Evolutionary conservation across 192 early-diverging fungal genomes (phyloP).

Genomic region (Podila verticillata): DNA sequence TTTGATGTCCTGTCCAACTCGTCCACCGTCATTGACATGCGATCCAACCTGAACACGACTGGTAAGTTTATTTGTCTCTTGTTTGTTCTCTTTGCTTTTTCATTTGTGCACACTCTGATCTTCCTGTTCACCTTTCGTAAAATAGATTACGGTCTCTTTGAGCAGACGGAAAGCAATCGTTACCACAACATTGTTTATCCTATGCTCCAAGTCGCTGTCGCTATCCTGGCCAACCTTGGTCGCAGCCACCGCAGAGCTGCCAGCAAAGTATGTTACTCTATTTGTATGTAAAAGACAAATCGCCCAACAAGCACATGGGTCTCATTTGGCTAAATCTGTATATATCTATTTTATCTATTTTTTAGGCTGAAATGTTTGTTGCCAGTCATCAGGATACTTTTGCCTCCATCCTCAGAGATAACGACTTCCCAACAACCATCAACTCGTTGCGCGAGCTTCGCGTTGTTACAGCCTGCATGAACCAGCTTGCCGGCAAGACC

Average conservation of each 20-base stretch:
- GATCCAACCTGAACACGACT: slow-evolving; percentile 33
- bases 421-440: slow-evolving; percentile 44
- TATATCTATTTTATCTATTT: neutral
- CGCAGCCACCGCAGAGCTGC: slow-evolving; percentile 47
- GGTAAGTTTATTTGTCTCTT: slow-evolving; percentile 13
- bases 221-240: slow-evolving; percentile 45
- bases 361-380: slow-evolving; percentile 47
- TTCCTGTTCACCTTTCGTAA: neutral
- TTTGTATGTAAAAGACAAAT: neutral
- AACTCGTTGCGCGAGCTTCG: slow-evolving; percentile 60
- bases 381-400: slow-evolving; percentile 60
- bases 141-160: slow-evolving; percentile 42
- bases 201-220: slow-evolving; percentile 45
- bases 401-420: slow-evolving; percentile 64
- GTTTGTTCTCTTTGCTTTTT: neutral
- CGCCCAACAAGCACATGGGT: too few species aligned
- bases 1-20: slow-evolving; percentile 73
- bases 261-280: slow-evolving; percentile 22
- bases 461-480: slow-evolving; percentile 57
- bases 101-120: neutral
- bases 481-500: slow-evolving; percentile 53
- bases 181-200: slow-evolving; percentile 52
- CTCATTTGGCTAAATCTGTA: too few species aligned
- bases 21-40: slow-evolving; percentile 47
- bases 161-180: slow-evolving; percentile 45